Conservation (phyloP, 1,284 basidiomycete species). For the Fomitopsis betulina region DNA sequence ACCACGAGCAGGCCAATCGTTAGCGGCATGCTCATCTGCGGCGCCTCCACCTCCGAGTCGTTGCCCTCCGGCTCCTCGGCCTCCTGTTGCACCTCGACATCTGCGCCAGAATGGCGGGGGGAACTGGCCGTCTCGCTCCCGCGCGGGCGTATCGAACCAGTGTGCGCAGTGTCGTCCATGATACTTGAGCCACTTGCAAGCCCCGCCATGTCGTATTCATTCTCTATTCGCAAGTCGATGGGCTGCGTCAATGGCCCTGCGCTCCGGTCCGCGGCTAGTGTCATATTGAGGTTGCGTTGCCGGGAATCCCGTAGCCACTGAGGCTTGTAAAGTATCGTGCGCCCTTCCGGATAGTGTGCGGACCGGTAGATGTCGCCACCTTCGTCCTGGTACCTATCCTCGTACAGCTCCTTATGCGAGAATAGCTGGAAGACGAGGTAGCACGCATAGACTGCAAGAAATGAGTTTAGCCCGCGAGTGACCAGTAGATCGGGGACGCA, state of each 20-base stretch:
- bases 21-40: slow-evolving; percentile 50
- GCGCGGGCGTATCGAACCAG: neutral
- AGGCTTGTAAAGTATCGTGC: neutral
- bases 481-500: slow-evolving; percentile 28
- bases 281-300: neutral
- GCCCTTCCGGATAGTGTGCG: slow-evolving; percentile 29
- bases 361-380: slow-evolving; percentile 33
- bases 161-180: neutral
- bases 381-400: slow-evolving; percentile 61
- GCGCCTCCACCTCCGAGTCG: slow-evolving; percentile 41
- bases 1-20: slow-evolving; percentile 49
- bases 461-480: slow-evolving; percentile 1
- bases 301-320: neutral
- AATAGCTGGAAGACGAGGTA: slow-evolving; percentile 86
- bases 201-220: neutral
- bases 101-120: neutral
- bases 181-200: neutral
- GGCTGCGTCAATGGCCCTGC: slow-evolving; percentile 2
- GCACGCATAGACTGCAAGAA: slow-evolving; percentile 52
- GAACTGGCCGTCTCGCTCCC: neutral
- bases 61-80: slow-evolving; percentile 32
- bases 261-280: neutral
- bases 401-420: slow-evolving; percentile 75
- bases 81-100: slow-evolving; percentile 9
- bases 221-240: neutral